phyloP scores from a whole-genome alignment of 148 eudicot genomes.

The Rhododendron ferrugineum region DNA sequence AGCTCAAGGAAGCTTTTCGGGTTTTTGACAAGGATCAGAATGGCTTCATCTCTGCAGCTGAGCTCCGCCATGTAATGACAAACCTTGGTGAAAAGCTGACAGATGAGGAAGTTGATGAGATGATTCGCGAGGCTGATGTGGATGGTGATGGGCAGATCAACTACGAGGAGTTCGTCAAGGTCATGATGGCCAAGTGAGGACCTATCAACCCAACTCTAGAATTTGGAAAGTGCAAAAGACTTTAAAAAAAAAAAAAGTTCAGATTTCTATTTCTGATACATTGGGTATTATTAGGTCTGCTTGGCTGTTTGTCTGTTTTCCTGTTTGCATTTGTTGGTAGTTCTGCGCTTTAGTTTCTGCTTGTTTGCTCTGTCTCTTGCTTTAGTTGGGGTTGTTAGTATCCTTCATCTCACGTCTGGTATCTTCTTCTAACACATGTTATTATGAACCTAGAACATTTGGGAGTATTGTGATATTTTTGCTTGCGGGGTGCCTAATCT shows the following conservation, averaged over 20 bases:
- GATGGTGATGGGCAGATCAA: constrained; percentile 48
- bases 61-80: constrained; percentile 45
- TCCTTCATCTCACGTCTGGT: background rate
- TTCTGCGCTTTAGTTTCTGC: background rate
- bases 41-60: constrained; percentile 42
- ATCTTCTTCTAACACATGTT: background rate
- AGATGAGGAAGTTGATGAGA: constrained; percentile 41
- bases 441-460: constrained; percentile 14
- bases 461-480: constrained; percentile 10
- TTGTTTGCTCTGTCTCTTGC: constrained; percentile 16
- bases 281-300: background rate
- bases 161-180: constrained; percentile 46
- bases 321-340: constrained; percentile 16
- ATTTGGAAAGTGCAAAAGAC: background rate
- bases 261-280: constrained; percentile 15
- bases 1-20: constrained; percentile 41
- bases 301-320: constrained; percentile 12
- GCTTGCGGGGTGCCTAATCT: constrained; percentile 5
- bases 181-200: constrained; percentile 47
- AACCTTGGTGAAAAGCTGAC: constrained; percentile 42
- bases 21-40: constrained; percentile 42
- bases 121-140: constrained; percentile 44
- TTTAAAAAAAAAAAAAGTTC: background rate
- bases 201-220: constrained; percentile 5
- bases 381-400: constrained; percentile 20